These are phyloP conservation scores for Salix caprea DNA, from an alignment of 345 rosid species.

Conservation along the genomic window DNA sequence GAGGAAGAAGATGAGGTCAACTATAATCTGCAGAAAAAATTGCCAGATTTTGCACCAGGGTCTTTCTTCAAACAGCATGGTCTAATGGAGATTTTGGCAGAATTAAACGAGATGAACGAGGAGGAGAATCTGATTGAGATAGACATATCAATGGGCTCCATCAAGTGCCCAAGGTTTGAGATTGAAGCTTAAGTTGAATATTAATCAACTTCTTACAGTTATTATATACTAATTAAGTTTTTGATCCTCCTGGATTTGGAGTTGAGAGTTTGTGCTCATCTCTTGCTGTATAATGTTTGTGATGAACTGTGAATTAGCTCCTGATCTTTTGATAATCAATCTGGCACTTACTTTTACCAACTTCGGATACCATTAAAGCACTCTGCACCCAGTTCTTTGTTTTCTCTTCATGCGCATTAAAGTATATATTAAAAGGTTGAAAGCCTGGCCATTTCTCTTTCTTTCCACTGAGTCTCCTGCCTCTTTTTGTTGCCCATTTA, in stretches of 20 bases:
- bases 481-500: no score
- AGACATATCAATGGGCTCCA: slow-evolving; percentile 74
- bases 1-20: slow-evolving; percentile 24
- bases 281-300: no score
- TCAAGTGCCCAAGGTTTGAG: slow-evolving; percentile 68
- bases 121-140: slow-evolving; percentile 89
- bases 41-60: slow-evolving; percentile 26
- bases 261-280: not conserved
- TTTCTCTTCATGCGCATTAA: no score
- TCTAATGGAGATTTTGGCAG: slow-evolving; percentile 45
- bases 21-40: slow-evolving; percentile 22
- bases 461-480: not conserved
- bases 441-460: slow-evolving; percentile 7
- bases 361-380: not conserved
- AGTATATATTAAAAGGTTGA: slow-evolving; percentile 5
- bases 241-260: slow-evolving; percentile 34
- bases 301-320: slow-evolving; percentile 3
- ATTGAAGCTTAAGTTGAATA: slow-evolving; percentile 40
- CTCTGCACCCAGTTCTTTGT: no score
- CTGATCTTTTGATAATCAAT: not conserved
- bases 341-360: not conserved
- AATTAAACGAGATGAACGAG: slow-evolving; percentile 52
- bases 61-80: slow-evolving; percentile 33
- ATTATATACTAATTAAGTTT: slow-evolving; percentile 9
- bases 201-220: not conserved